phyloP scores from a whole-genome alignment of 371 early-diverging fungal genomes.

The Cokeromyces recurvatus region DNA sequence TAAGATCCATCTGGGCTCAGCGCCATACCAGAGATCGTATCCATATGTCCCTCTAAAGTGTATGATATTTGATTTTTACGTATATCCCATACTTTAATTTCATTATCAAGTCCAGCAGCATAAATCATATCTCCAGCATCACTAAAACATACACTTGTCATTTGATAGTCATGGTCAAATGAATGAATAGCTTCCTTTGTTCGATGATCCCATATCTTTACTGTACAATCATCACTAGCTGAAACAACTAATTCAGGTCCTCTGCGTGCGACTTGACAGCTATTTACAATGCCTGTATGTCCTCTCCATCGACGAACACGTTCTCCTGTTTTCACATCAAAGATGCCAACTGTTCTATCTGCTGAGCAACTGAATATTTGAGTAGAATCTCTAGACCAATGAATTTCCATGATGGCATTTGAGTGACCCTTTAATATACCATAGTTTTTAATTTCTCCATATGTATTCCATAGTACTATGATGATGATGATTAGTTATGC shows the following conservation, averaged over 20 bases:
- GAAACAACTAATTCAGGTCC: conserved; percentile 69
- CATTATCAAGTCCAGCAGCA: conserved; percentile 89
- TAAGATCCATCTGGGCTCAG: conserved; percentile 80
- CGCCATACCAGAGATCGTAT: conserved; percentile 86
- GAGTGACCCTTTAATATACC: conserved; percentile 82
- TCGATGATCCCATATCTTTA: conserved; percentile 77
- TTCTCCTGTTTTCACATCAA: conserved; percentile 75
- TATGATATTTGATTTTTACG: conserved; percentile 67
- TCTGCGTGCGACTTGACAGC: conserved; percentile 56
- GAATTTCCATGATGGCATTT: conserved; percentile 81
- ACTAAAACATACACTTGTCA: conserved; percentile 76
- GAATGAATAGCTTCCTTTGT: conserved; percentile 69
- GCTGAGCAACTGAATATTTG: conserved; percentile 73
- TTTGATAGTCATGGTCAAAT: conserved; percentile 68
- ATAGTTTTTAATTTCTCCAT: conserved; percentile 87
- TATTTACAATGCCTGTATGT: conserved; percentile 75
- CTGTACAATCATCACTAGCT: conserved; percentile 73
- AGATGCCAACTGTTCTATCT: conserved; percentile 70
- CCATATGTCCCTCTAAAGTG: conserved; percentile 77
- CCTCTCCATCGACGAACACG: conserved; percentile 71
- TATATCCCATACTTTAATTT: conserved; percentile 87
- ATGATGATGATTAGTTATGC: no score
- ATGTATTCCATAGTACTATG: conserved; percentile 88
- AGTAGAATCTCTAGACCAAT: conserved; percentile 84
- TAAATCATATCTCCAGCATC: conserved; percentile 81